Evolutionary conservation across 345 rosid genomes (phyloP), one percentile per base, ranked within the genome.

Genomic region (Populus nigra): DNA sequence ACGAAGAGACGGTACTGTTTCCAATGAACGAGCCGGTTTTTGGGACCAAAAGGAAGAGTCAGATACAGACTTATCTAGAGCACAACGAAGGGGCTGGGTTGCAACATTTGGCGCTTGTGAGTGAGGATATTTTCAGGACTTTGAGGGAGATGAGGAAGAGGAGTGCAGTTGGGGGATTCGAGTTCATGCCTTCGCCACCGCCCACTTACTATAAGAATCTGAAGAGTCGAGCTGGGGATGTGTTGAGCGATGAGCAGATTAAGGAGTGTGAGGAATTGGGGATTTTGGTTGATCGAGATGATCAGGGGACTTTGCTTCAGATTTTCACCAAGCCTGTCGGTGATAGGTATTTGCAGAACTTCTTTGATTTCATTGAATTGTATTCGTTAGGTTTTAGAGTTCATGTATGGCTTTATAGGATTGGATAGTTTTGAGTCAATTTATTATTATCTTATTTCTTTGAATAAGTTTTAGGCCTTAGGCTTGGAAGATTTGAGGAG

Each of bases 281-380:
- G 84, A 89, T 94, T 78, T 86, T 93, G 88, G 97, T 94, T 4
- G 98, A 94, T 57, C 84, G 92, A 83, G 98, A 94, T 84, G 98
- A 94, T 86, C 97, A 93, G 80, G 98, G 98, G 11, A 93, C 97
- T 11, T 82, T 94, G 85, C 97, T 94, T 45, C 98, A 94, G 85
- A 94, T 94, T 80, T 94, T 94, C 82, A 91, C 97, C n/a, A 93
- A 91, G 87, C 98, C 98, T 70, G 77, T 94, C 2, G 98, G 98
- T 12, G 97, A 94, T 76, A 88, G 98, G 97, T 89, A 90, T 57
- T 61, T 53, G 16, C 12, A 17, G 3, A 18, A 27, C 16, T 4
- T 2, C 53, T 10, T 63, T 63, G 18, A 63, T 63, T 6, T 57
- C 63, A 59, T 43, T 43, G 45, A 41, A 41, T 0, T 62, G 66